Evolutionary conservation across 495 filamentous ascomycete species (phyloP), one percentile per base, ranked within the genome.

Genomic region (Chaetomidium leptoderma): DNA sequence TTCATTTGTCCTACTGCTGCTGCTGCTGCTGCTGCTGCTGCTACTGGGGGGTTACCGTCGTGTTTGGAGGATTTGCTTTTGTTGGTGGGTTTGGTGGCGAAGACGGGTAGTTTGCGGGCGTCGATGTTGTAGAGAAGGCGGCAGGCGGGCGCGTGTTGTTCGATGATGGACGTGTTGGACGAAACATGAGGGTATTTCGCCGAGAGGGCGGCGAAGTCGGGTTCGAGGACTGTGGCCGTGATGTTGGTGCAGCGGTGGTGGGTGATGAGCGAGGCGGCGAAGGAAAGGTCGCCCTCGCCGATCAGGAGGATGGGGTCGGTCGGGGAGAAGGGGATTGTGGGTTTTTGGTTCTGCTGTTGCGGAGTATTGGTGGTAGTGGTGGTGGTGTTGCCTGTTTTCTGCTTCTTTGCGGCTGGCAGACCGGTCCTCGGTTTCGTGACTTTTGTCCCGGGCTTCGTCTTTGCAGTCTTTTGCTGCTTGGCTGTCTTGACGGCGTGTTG

Each of bases 271-370:
- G 88, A 88, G 57, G 79, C 81, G 17, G 91, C 83, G 70, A 96
- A 97, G 54, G 89, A 92, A 68, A 98, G 91, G 68, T 98, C 92
- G 76, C 88, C 92, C 76, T 98, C 92, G 48, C 92, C 93, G 63
- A 98, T 71, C 2, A 97, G 79, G 26, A 98, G 81, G 57, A 97
- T 88, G 54, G 80, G 75, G 67, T 93, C 84, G 49, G 74, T 69
- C 23, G 80, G 78, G 21, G 76, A 69, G 73, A 95, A 95, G n/a
- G 91, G 92, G 58, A 95, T 83, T 24, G 32, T 53, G 46, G 46
- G 43, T 45, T 59, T 59, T 33, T 66, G 65, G 55, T 64, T 61
- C 29, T 63, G 62, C 17, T 55, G 43, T n/a, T 35, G 56, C 6
- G 30, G 62, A 6, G 29, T 17, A 33, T 30, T 53, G 11, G 54